phyloP scores from a whole-genome alignment of 2,329 filamentous ascomycete species.

The Fusarium buharicum region DNA sequence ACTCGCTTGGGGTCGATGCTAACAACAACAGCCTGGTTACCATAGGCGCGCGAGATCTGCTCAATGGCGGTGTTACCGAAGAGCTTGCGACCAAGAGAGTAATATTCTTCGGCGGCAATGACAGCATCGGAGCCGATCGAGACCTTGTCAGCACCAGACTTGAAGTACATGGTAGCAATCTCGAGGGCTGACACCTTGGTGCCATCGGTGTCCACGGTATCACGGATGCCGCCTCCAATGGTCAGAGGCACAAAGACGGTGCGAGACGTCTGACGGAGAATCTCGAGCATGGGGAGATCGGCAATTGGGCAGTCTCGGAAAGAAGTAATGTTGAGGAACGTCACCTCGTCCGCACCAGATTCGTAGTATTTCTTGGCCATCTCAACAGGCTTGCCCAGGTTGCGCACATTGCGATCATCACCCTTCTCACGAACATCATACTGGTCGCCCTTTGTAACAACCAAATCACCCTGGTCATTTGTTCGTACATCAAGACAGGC shows the following conservation, averaged over 20 bases:
- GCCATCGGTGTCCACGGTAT: conserved; percentile 89
- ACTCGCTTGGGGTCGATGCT: conserved; percentile 93
- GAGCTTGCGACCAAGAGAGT: conserved; percentile 73
- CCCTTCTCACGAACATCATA: conserved; percentile 96
- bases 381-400: conserved; percentile 95
- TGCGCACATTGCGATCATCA: conserved; percentile 74
- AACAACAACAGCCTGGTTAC: conserved; percentile 95
- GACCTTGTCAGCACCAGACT: conserved; percentile 96
- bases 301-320: conserved; percentile 95
- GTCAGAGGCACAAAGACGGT: conserved; percentile 97
- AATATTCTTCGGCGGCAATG: conserved; percentile 90
- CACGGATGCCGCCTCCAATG: conserved; percentile 93
- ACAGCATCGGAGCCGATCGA: conserved; percentile 97
- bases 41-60: conserved; percentile 92
- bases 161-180: conserved; percentile 97
- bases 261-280: conserved; percentile 84
- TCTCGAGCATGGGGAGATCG: conserved; percentile 95
- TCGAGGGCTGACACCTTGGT: conserved; percentile 88
- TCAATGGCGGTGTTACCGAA: conserved; percentile 91
- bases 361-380: conserved; percentile 95
- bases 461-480: conserved; percentile 93
- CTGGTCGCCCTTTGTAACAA: conserved; percentile 98
- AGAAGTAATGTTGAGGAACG: conserved; percentile 97
- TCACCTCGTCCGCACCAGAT: conserved; percentile 95
- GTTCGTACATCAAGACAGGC: conserved; percentile 95